Evolutionary conservation across 169 alveolate genomes (phyloP).

Genomic region (Plasmodium fragile): DNA sequence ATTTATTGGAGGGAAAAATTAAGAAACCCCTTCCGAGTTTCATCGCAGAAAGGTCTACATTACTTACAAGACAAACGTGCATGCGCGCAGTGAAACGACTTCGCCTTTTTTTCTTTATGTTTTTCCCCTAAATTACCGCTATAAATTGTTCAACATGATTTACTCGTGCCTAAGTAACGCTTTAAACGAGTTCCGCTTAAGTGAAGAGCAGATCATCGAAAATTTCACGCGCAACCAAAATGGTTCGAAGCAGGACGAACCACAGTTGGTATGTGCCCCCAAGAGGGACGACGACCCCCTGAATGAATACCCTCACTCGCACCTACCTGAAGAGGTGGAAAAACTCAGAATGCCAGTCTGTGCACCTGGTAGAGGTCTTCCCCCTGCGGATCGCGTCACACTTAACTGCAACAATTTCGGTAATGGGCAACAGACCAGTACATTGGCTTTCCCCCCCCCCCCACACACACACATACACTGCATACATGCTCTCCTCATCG

Average conservation of each 20-base stretch:
- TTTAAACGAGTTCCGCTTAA: slow-evolving; percentile 43
- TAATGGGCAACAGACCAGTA: not conserved
- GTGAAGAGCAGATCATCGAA: slow-evolving; percentile 60
- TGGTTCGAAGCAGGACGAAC: not conserved
- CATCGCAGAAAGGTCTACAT: slow-evolving; percentile 6
- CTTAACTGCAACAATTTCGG: not conserved
- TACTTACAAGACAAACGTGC: not conserved
- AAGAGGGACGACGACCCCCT: not conserved
- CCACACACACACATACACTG: too few relatives aligned
- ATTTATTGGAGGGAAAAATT: not conserved
- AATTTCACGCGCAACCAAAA: slow-evolving; percentile 20
- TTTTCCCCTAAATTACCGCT: not conserved
- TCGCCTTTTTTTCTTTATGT: not conserved
- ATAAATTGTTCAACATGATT: slow-evolving; percentile 8
- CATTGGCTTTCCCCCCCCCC: not conserved
- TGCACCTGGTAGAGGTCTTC: not conserved
- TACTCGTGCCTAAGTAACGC: slow-evolving; percentile 20
- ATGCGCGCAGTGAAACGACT: not conserved
- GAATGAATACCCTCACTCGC: not conserved
- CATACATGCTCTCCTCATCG: not conserved
- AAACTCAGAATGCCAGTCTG: not conserved
- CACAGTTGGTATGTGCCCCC: not conserved
- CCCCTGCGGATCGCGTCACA: not conserved
- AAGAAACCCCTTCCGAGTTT: not conserved
- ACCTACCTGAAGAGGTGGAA: not conserved